Conservation (phyloP, 2,329 filamentous ascomycete species). For the Aphanocladium album region DNA sequence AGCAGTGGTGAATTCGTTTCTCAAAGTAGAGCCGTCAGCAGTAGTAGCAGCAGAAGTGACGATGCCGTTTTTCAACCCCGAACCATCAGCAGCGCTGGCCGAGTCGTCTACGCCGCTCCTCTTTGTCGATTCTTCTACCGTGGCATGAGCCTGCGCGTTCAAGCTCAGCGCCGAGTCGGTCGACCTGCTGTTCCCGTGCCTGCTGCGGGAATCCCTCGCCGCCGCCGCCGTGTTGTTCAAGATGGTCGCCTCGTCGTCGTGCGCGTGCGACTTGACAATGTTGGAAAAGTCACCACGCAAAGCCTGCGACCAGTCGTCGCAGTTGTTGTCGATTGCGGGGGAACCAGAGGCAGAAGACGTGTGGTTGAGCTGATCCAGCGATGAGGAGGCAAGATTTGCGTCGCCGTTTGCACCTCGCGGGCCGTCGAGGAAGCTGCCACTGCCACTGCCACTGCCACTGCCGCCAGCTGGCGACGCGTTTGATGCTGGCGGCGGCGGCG, state of each 20-base stretch:
- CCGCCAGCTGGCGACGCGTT: conserved; percentile 12
- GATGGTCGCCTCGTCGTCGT: not conserved
- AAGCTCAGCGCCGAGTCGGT: too few relatives aligned
- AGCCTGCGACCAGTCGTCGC: conserved; percentile 6
- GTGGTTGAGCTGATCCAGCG: not conserved
- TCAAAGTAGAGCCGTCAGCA: too few relatives aligned
- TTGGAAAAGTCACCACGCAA: conserved; percentile 4
- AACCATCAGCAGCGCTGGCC: too few relatives aligned
- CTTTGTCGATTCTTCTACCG: not conserved
- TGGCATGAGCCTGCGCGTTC: too few relatives aligned
- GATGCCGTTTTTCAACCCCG: too few relatives aligned
- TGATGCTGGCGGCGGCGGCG: not conserved
- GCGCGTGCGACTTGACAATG: conserved; percentile 3
- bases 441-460: conserved; percentile 3
- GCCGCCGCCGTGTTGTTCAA: not conserved
- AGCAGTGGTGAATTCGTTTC: too few relatives aligned
- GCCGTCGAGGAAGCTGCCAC: not conserved
- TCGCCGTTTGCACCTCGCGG: not conserved
- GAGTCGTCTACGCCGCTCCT: too few relatives aligned
- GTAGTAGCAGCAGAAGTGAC: too few relatives aligned
- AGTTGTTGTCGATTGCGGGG: not conserved
- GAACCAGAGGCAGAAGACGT: too few relatives aligned
- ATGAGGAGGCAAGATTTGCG: not conserved
- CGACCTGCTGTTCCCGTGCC: too few relatives aligned
- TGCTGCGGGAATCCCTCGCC: too few relatives aligned